Evolutionary conservation across 371 early-diverging fungal species (phyloP).

Genomic region (Fennellomyces sp.): DNA sequence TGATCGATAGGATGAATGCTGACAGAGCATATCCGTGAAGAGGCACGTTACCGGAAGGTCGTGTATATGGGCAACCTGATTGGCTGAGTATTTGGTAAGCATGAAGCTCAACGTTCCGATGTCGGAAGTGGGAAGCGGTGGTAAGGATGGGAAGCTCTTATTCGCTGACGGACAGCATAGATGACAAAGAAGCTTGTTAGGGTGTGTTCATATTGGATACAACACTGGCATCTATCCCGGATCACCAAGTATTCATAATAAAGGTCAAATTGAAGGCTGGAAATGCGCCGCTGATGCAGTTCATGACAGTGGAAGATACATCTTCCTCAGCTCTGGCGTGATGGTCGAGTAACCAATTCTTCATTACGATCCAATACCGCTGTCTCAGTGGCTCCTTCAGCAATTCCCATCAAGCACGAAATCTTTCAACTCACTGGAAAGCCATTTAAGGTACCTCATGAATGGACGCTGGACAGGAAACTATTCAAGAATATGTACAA

Average conservation of each 20-base stretch:
- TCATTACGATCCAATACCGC: conserved; percentile 1
- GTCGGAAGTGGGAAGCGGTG: too few relatives aligned
- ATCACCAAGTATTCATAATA: conserved; percentile 52
- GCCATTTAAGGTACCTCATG: conserved; percentile 55
- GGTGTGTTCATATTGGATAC: too few relatives aligned
- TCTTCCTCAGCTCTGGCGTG: conserved; percentile 52
- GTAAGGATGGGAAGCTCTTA: too few relatives aligned
- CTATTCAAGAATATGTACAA: conserved; percentile 61
- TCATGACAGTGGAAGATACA: conserved; percentile 58
- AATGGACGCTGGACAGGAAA: conserved; percentile 50
- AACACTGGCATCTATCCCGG: conserved; percentile 33
- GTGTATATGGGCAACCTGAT: too few relatives aligned
- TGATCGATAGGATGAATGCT: too few relatives aligned
- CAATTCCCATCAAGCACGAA: conserved; percentile 17
- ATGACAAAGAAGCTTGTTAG: too few relatives aligned
- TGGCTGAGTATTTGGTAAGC: too few relatives aligned
- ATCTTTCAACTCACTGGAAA: too few relatives aligned
- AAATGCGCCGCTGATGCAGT: conserved; percentile 60
- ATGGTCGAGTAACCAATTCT: conserved; percentile 17
- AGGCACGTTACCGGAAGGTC: too few relatives aligned
- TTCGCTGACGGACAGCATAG: too few relatives aligned
- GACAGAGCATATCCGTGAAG: too few relatives aligned
- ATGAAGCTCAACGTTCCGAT: too few relatives aligned
- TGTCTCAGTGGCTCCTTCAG: conserved; percentile 20
- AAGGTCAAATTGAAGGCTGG: conserved; percentile 62